Evolutionary conservation across 176 grass and related monocot species (phyloP), one percentile per base, ranked within the genome.

Genomic region (Ampelocalamus luodianensis): DNA sequence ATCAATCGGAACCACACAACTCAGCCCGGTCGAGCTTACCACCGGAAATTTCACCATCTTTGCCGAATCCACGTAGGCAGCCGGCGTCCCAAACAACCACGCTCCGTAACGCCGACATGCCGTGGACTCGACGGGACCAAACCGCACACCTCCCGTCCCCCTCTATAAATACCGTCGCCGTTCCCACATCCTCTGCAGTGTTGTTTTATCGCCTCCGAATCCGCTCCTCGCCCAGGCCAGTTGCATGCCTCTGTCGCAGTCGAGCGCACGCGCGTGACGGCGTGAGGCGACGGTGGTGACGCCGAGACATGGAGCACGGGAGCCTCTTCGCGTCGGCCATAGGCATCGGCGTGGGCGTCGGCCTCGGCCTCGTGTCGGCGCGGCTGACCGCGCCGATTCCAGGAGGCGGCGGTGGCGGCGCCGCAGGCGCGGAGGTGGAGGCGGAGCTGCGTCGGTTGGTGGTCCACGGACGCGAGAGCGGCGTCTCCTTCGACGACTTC

Each of bases 401-500:
- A 5, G 43, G 36, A 5, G 49, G 36, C 8, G 29, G 27, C 10
- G 51, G 71, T 27, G 72, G 60, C 14, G 74, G 38, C 50, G 39
- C 65, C 22, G 69, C 65, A 11, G 45, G 45, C 8, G 65, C 2
- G 26, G 88, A 82, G 39, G 10, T 90, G 38, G 83, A 86, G 73
- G 45, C 10, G 32, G 94, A 97, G 90, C 80, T 97, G 24, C 81
- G 26, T 74, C 40, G 58, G 29, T 90, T 92, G 40, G 61, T 94
- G 39, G 42, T 94, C n/a, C 72, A 97, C 14, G 88, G 88, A 45
- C 64, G 80, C 40, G 90, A 92, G 1, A 85, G 45, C 71, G 69
- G 65, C 27, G 70, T 94, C 54, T 83, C 92, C 86, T 97, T 94
- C 63, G 83, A 50, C 22, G 26, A 94, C 23, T 97, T 97, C 86